Evolutionary conservation across 768 basidiomycete species (phyloP).

Genomic region (Chlorophyllum brunneum): DNA sequence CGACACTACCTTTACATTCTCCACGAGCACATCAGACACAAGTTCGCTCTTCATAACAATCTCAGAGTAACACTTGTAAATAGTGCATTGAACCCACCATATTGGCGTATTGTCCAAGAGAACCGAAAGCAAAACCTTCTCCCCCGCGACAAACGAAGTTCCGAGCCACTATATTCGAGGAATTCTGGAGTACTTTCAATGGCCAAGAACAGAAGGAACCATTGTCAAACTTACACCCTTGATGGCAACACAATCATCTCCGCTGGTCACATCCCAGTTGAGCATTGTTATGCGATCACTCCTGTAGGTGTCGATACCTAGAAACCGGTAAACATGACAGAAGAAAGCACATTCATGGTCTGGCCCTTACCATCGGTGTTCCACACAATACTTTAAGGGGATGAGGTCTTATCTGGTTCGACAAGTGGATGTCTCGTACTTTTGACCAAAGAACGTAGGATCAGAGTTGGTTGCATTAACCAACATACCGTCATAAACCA

Average conservation of each 20-base stretch:
- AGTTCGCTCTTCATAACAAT: slow-evolving; percentile 41
- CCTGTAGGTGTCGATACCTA: slow-evolving; percentile 54
- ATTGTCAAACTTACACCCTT: slow-evolving; percentile 44
- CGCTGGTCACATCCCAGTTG: slow-evolving; percentile 61
- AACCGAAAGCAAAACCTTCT: slow-evolving; percentile 59
- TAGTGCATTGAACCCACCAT: slow-evolving; percentile 29
- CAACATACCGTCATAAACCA: slow-evolving; percentile 54
- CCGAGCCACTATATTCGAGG: slow-evolving; percentile 44
- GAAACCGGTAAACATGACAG: not conserved
- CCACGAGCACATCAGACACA: slow-evolving; percentile 47
- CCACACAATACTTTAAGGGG: slow-evolving; percentile 40
- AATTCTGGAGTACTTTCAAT: slow-evolving; percentile 35
- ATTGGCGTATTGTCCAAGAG: slow-evolving; percentile 53
- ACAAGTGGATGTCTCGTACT: slow-evolving; percentile 27
- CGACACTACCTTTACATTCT: slow-evolving; percentile 36
- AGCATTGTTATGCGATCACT: slow-evolving; percentile 43
- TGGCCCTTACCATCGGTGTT: slow-evolving; percentile 52
- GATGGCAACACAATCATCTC: slow-evolving; percentile 63
- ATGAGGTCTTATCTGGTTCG: not conserved
- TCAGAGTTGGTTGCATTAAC: slow-evolving; percentile 57
- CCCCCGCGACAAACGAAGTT: slow-evolving; percentile 55
- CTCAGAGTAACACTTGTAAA: not conserved
- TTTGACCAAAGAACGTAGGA: slow-evolving; percentile 43
- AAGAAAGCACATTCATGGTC: not conserved
- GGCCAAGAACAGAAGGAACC: not conserved